These are phyloP conservation scores for Coemansia sp. DNA, from an alignment of 192 early-diverging fungal genomes.

Conservation along the genomic window DNA sequence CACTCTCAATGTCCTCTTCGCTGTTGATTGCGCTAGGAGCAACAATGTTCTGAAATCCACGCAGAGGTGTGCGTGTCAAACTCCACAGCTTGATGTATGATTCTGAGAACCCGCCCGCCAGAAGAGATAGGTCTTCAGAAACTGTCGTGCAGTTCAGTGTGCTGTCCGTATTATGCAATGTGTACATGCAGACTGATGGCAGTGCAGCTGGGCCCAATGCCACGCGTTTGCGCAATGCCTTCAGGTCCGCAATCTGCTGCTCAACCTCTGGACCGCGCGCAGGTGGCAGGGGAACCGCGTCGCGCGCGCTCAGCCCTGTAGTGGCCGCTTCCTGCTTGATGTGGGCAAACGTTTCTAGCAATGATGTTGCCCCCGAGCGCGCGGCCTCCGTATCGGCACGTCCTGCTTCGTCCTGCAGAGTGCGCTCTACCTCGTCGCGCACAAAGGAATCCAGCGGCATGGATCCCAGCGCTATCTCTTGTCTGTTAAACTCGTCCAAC, in stretches of 20 bases:
- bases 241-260: slow-evolving; percentile 72
- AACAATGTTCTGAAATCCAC: slow-evolving; percentile 63
- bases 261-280: slow-evolving; percentile 73
- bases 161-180: slow-evolving; percentile 91
- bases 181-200: slow-evolving; percentile 92
- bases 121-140: slow-evolving; percentile 75
- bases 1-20: slow-evolving; percentile 59
- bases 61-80: slow-evolving; percentile 72
- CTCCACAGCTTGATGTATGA: slow-evolving; percentile 94
- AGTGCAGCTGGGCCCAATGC: slow-evolving; percentile 63
- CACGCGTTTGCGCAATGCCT: slow-evolving; percentile 75
- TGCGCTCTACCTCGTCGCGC: slow-evolving; percentile 78
- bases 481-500: slow-evolving; percentile 79
- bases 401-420: slow-evolving; percentile 66
- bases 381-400: slow-evolving; percentile 26
- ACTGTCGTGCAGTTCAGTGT: slow-evolving; percentile 80
- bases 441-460: slow-evolving; percentile 70
- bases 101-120: slow-evolving; percentile 92
- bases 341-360: slow-evolving; percentile 59
- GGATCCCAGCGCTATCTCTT: slow-evolving; percentile 71
- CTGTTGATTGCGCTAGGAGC: slow-evolving; percentile 57
- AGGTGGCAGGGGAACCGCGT: slow-evolving; percentile 41
- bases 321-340: slow-evolving; percentile 63
- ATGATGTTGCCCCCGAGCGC: slow-evolving; percentile 29
- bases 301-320: slow-evolving; percentile 58